These are phyloP conservation scores for Penicillium sp. DNA, from an alignment of 2,329 filamentous ascomycete species.

Conservation along the genomic window DNA sequence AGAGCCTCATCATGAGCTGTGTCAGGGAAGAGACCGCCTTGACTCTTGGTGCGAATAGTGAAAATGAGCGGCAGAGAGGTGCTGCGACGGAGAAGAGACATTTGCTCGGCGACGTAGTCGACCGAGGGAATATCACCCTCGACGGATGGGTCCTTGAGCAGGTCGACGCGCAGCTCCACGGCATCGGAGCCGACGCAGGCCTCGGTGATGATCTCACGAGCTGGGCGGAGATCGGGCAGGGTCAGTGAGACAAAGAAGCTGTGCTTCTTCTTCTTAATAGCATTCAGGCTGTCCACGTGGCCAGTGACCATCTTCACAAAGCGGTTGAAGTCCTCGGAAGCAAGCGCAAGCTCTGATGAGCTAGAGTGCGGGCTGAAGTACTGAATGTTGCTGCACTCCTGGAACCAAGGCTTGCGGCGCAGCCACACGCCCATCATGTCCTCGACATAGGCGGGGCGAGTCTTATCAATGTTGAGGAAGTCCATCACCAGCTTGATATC, in stretches of 20 bases:
- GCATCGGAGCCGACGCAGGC: conserved; percentile 86
- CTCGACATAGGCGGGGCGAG: conserved; percentile 86
- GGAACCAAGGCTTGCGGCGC: conserved; percentile 84
- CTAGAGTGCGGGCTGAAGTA: conserved; percentile 78
- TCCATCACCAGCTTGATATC: conserved; percentile 86
- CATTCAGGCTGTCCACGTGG: conserved; percentile 54
- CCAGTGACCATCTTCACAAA: conserved; percentile 73
- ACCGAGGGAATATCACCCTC: conserved; percentile 60
- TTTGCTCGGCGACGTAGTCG: conserved; percentile 79
- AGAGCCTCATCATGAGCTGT: conserved; percentile 69
- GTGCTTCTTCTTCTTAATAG: conserved; percentile 64
- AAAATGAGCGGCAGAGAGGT: conserved; percentile 84
- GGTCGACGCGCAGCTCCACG: conserved; percentile 89
- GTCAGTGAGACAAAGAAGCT: conserved; percentile 95
- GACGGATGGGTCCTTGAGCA: conserved; percentile 71
- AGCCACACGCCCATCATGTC: conserved; percentile 91
- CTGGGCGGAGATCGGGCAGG: conserved; percentile 68
- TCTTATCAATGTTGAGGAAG: conserved; percentile 86
- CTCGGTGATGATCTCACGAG: conserved; percentile 65
- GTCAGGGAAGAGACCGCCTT: conserved; percentile 88
- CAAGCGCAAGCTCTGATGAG: conserved; percentile 51
- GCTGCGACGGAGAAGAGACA: conserved; percentile 73
- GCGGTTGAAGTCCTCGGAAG: conserved; percentile 69
- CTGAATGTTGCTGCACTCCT: conserved; percentile 89
- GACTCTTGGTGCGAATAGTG: conserved; percentile 80